These are phyloP conservation scores for Scheffersomyces illinoinensis DNA, from an alignment of 1,139 yeast genomes.

Conservation along the genomic window DNA sequence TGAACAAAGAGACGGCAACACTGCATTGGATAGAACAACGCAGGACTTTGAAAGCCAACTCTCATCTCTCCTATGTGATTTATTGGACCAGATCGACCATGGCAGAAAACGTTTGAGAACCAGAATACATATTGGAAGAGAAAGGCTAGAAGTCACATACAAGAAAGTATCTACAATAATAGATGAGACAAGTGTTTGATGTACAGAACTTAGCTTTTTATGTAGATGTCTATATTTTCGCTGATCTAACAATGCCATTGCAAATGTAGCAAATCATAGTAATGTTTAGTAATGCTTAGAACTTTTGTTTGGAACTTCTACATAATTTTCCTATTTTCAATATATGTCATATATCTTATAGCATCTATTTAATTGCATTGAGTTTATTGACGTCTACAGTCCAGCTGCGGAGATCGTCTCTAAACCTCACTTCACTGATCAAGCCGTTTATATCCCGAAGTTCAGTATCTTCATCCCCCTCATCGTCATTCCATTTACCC, in stretches of 20 bases:
- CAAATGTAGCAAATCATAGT: constrained; percentile 16
- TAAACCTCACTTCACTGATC: constrained; percentile 37
- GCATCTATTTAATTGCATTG: neutral
- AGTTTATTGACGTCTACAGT: constrained; percentile 13
- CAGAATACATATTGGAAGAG: neutral
- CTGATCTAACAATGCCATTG: constrained; percentile 24
- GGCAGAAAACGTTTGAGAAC: neutral
- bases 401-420: constrained; percentile 53
- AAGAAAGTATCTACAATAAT: neutral
- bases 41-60: neutral
- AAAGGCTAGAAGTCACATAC: neutral
- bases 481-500: constrained; percentile 12
- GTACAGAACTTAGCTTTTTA: neutral
- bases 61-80: neutral
- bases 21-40: neutral
- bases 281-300: no score
- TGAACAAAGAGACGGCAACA: neutral
- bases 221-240: neutral
- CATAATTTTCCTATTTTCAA: no score
- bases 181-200: neutral
- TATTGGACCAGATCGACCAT: neutral
- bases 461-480: constrained; percentile 40
- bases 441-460: constrained; percentile 47
- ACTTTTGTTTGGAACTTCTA: no score
- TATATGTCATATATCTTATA: no score